Base-by-base conservation (phyloP, 768 basidiomycete genomes). In the Hericium coralloides region DNA sequence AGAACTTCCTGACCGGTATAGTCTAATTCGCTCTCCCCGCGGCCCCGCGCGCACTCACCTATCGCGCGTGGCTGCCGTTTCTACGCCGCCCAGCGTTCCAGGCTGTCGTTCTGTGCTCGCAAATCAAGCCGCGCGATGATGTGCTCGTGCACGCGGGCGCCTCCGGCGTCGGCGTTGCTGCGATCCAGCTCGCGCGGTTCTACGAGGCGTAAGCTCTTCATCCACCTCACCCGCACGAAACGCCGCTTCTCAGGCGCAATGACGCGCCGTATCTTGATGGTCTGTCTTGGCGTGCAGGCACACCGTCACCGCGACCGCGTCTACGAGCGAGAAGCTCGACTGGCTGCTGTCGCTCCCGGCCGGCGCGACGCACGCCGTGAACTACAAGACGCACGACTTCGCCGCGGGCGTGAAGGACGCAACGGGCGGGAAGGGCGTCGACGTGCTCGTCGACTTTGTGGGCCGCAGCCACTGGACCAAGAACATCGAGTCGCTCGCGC, bases 111-210 rank as follows among this genome's bases (percentile, higher is more conserved):
- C 67, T 86, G 38, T 80, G 85, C 59, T 88, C 85, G 0, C 77
- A 87, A 62, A 64, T 95, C 47, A 80, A 85, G 66, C 66, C 76
- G 60, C 82, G 83, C 38, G 85, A 92, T 49, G 72, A 87, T 64
- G 89, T 92, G 10, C 78, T 98, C 15, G 77, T 98, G 12, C 95
- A 98, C 66, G 92, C 93, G 18, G 95, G 86, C 7, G 92, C 92
- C 3, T 92, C 89, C 12, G 92, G 94, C 26, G 92, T 97, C 4
- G 93, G 93, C 1, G 68, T 95, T 15, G 86, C 93, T 2, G 90
- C 91, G 14, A 90, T 88, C 51, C 95, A 98, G 70, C 72, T 97
- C 18, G 91, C 93, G 18, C 82, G 89, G 23, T 66, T 78, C 48
- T 80, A 78, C 59, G 82, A 82, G 57, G 89, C 89, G 88, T 91